phyloP scores from a whole-genome alignment of 2,329 filamentous ascomycete genomes.

The Colletotrichum eremochloae region DNA sequence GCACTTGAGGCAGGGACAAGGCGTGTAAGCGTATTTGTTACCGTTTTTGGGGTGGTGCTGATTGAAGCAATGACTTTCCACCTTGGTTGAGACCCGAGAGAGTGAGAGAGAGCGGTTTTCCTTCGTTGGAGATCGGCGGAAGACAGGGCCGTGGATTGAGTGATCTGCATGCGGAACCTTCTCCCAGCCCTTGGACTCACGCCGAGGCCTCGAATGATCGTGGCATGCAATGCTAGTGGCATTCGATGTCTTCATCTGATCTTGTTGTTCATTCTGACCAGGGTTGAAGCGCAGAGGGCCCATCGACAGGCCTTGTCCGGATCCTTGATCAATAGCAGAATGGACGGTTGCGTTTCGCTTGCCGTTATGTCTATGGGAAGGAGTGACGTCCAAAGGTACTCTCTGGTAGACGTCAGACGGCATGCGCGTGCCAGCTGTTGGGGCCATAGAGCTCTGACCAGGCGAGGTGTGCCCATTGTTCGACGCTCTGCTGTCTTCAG shows the following conservation, averaged over 20 bases:
- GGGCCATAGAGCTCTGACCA: not conserved
- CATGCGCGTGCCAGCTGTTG: not conserved
- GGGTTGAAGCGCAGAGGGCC: not conserved
- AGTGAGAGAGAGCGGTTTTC: conserved; percentile 1
- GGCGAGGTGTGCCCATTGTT: not conserved
- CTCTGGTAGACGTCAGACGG: not conserved
- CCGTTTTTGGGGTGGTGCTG: not conserved
- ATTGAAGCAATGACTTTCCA: conserved; percentile 5
- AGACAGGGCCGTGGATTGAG: conserved; percentile 31
- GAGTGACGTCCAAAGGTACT: not conserved
- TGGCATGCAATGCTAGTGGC: not conserved
- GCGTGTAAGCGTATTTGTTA: conserved; percentile 44
- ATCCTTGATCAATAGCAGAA: not conserved
- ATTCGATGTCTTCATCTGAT: not conserved
- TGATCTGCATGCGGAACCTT: conserved; percentile 19
- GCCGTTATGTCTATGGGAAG: not conserved
- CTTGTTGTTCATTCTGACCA: not conserved
- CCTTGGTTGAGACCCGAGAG: conserved; percentile 5
- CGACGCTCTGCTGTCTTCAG: not conserved
- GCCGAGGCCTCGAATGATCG: not conserved
- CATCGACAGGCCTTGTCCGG: not conserved
- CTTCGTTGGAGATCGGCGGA: conserved; percentile 30
- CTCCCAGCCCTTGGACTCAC: conserved; percentile 24
- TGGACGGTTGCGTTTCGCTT: not conserved
- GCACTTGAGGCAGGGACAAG: conserved; percentile 50